A percentile compares a stretch with the other conserved stretches of the same genome.
phyloP scores from a whole-genome alignment of 495 filamentous ascomycete genomes.

The Saxispiralis lemnorum region DNA sequence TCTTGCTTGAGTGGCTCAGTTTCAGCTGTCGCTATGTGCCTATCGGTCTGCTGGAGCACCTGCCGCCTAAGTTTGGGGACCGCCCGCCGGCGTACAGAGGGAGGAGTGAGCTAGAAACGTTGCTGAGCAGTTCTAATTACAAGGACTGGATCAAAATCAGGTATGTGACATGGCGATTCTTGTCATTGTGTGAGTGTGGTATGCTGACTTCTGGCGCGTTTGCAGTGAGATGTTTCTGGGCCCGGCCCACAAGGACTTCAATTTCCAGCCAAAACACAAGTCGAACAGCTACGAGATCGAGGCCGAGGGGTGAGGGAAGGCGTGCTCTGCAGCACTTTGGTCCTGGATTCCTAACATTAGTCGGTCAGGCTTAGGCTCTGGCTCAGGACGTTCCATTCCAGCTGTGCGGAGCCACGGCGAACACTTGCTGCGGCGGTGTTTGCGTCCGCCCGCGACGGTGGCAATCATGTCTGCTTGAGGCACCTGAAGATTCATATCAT shows the following conservation, averaged over 20 bases:
- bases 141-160: slow-evolving; percentile 98
- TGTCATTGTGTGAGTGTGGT: not conserved
- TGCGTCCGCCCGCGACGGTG: too few species aligned
- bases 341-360: too few species aligned
- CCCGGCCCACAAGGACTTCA: slow-evolving; percentile 72
- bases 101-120: slow-evolving; percentile 75
- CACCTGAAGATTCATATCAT: too few species aligned
- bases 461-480: too few species aligned
- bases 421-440: too few species aligned
- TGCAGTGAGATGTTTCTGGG: slow-evolving; percentile 94
- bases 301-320: slow-evolving; percentile 35
- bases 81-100: slow-evolving; percentile 68
- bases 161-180: slow-evolving; percentile 31
- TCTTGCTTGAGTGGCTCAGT: slow-evolving; percentile 86
- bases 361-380: too few species aligned
- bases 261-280: slow-evolving; percentile 97
- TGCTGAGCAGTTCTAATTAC: slow-evolving; percentile 76
- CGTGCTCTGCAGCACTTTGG: too few species aligned
- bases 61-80: slow-evolving; percentile 77
- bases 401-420: too few species aligned
- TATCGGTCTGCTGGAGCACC: slow-evolving; percentile 65
- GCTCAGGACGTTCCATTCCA: too few species aligned
- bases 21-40: slow-evolving; percentile 85
- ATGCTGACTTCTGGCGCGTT: slow-evolving; percentile 1
- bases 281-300: slow-evolving; percentile 61